Conservation (phyloP, 2,329 filamentous ascomycete species). For the Pseudogymnoascus sp. region DNA sequence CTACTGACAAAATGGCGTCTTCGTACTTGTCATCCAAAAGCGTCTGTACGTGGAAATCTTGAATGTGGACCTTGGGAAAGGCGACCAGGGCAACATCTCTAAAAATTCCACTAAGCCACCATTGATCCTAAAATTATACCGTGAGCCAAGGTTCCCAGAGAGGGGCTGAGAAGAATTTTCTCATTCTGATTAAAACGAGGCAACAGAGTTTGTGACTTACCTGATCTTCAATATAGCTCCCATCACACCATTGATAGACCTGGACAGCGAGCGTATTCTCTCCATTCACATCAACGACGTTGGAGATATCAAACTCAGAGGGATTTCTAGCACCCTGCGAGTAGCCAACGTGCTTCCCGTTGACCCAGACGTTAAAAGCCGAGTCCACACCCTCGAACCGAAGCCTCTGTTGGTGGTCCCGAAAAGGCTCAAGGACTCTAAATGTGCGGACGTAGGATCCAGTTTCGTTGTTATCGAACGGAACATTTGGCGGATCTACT, state of each 20-base stretch:
- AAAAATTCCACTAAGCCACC: constrained; percentile 48
- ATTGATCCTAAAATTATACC: constrained; percentile 39
- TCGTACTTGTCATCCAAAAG: constrained; percentile 46
- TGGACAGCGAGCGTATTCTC: constrained; percentile 39
- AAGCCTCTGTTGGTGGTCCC: constrained; percentile 41
- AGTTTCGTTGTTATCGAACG: constrained; percentile 45
- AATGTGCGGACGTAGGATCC: constrained; percentile 48
- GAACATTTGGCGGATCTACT: constrained; percentile 47
- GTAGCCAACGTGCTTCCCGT: constrained; percentile 49
- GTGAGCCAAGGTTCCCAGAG: neutral
- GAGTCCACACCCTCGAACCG: constrained; percentile 54
- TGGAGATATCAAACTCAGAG: constrained; percentile 51
- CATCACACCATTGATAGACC: constrained; percentile 52
- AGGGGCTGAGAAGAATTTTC: neutral
- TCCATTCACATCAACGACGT: constrained; percentile 29
- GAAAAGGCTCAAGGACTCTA: constrained; percentile 37
- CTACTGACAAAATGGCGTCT: constrained; percentile 44
- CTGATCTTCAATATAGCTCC: constrained; percentile 51
- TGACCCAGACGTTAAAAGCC: constrained; percentile 52
- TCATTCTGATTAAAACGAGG: neutral
- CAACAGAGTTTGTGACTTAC: constrained; percentile 18
- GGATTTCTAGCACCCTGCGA: constrained; percentile 52
- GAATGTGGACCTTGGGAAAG: constrained; percentile 42
- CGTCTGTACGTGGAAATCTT: constrained; percentile 49
- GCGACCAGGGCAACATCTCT: constrained; percentile 48